phyloP scores from a whole-genome alignment of 345 rosid genomes.

The Barbarea vulgaris region DNA sequence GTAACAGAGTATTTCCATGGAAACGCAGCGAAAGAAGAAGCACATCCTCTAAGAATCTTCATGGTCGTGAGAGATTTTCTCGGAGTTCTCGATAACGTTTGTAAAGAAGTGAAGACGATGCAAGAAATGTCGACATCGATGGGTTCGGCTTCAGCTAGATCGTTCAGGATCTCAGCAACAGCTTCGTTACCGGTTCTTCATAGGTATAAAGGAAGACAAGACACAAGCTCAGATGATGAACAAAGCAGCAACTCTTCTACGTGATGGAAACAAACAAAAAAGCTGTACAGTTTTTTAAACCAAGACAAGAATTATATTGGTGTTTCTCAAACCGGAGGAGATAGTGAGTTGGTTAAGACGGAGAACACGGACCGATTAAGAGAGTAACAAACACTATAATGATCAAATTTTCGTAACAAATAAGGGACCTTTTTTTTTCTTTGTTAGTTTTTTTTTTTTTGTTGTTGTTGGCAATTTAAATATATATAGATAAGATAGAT shows the following conservation, averaged over 20 bases:
- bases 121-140: constrained; percentile 61
- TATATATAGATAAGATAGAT: constrained; percentile 26
- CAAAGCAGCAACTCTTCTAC: constrained; percentile 62
- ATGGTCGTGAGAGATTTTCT: constrained; percentile 92
- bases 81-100: constrained; percentile 75
- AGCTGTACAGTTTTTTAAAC: constrained; percentile 38
- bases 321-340: constrained; percentile 26
- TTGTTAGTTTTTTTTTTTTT: background rate
- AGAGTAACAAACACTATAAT: constrained; percentile 32
- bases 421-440: constrained; percentile 10
- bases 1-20: constrained; percentile 96
- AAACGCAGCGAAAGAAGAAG: constrained; percentile 84
- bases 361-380: constrained; percentile 13
- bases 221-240: constrained; percentile 79
- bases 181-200: constrained; percentile 84
- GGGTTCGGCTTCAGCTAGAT: constrained; percentile 83
- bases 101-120: constrained; percentile 90
- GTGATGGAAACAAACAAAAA: constrained; percentile 40
- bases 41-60: constrained; percentile 76
- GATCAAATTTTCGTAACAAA: constrained; percentile 38
- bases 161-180: constrained; percentile 75
- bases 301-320: background rate
- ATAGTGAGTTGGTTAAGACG: constrained; percentile 13
- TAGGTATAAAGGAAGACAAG: constrained; percentile 65
- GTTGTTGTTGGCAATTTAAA: constrained; percentile 22